Base-by-base conservation (phyloP, 345 rosid genomes). In the Citrus medica region DNA sequence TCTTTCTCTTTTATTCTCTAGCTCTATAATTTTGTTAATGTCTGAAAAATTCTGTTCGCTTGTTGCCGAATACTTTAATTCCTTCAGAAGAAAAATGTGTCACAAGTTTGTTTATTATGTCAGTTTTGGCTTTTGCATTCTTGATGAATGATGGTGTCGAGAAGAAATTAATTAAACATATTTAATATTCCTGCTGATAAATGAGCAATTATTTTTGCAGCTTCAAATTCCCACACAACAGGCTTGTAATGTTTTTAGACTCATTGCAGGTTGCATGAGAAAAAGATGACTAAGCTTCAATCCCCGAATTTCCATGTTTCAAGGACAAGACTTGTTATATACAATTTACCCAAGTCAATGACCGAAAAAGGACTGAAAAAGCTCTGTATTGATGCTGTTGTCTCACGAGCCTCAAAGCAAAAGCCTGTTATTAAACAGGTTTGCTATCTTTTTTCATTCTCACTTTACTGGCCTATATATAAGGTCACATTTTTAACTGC, bases 261-360 rank as follows among this genome's bases (percentile, higher is more conserved):
- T 9, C 59, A 19, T 60, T 85, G 79, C 93, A 96, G 99, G 83
- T 82, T 96, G 84, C 91, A 92, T 51, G 94, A 90, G 88, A 91
- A 87, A 82, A 96, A 92, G 92, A 88, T 76, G 87, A 87, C 86
- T 27, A 96, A 90, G 88, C 99, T 96, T 78, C 88, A 83, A 77
- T 96, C 99, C 77, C 99, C 95, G 8, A 96, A 96, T 80, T 94
- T 92, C 74, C 99, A 92, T 80, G 97, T 94, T 51, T 91, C 98
- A 60, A 89, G 83, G 87, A 96, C 90, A 33, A 85, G 99, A 81
- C 88, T 96, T 77, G 82, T 92, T 66, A 83, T 96, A 48, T 90
- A 92, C 85, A 96, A 96, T 86, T 81, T 96, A 48, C 99, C 99
- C 6, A 94, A 91, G 78, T 85, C 93, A 59, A 85, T 92, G 95